These are phyloP conservation scores for Tuctoria greenei DNA, from an alignment of 176 grass and related monocot species.

Conservation along the genomic window DNA sequence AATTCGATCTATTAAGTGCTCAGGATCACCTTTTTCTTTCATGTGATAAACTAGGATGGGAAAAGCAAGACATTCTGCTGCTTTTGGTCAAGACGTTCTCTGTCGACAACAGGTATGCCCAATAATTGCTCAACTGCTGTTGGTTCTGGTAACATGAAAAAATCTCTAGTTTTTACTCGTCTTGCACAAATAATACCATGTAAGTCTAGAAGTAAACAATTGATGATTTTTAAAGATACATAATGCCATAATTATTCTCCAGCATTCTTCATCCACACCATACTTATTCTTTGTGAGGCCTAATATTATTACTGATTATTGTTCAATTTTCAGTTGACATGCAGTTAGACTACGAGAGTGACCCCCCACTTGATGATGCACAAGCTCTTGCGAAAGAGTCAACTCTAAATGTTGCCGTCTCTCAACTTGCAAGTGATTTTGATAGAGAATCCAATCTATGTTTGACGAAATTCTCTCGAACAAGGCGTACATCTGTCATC, in stretches of 20 bases:
- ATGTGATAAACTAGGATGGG: slow-evolving; percentile 43
- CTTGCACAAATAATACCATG: slow-evolving; percentile 15
- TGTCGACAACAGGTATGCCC: slow-evolving; percentile 56
- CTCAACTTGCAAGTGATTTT: slow-evolving; percentile 84
- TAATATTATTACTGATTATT: slow-evolving; percentile 34
- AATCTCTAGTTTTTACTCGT: background rate
- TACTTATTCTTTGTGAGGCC: slow-evolving; percentile 4
- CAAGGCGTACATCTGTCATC: slow-evolving; percentile 55
- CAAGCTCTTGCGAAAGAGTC: slow-evolving; percentile 50
- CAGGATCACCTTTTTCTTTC: background rate
- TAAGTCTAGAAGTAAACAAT: background rate
- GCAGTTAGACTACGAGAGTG: slow-evolving; percentile 74
- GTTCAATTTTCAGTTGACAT: slow-evolving; percentile 65
- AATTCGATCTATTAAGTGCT: background rate
- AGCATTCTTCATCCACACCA: background rate
- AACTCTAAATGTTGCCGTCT: slow-evolving; percentile 59
- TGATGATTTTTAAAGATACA: background rate
- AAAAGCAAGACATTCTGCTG: background rate
- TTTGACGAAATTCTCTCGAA: slow-evolving; percentile 60
- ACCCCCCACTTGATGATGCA: slow-evolving; percentile 48
- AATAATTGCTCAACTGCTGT: background rate
- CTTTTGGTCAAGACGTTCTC: slow-evolving; percentile 20
- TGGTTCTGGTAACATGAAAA: background rate
- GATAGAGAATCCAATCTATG: slow-evolving; percentile 82
- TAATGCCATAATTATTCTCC: background rate